phyloP scores from a whole-genome alignment of 352 stramenopile genomes.

The Phytopythium ostracodes region DNA sequence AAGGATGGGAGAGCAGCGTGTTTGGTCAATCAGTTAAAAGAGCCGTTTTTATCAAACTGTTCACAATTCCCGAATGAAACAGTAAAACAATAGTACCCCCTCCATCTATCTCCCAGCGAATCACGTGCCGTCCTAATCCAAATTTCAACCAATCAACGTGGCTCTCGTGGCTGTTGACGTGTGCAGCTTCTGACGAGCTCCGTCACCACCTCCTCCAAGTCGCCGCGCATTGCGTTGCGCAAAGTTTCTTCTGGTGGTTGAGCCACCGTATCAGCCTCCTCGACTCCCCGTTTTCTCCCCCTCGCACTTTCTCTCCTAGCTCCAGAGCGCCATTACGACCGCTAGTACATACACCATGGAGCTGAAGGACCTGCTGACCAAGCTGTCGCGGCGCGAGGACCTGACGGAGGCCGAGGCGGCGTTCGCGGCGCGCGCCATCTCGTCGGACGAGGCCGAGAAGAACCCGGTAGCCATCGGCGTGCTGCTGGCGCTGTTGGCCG shows the following conservation, averaged over 20 bases:
- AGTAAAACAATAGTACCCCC: too few relatives aligned
- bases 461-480: conserved; percentile 85
- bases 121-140: not conserved
- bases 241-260: conserved; percentile 5
- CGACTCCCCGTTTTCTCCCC: not conserved
- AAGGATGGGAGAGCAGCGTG: too few relatives aligned
- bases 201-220: not conserved
- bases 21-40: too few relatives aligned
- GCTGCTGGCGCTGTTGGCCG: conserved; percentile 92
- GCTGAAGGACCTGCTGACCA: conserved; percentile 69
- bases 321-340: not conserved
- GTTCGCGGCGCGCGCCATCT: conserved; percentile 69
- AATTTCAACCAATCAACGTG: not conserved
- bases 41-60: too few relatives aligned
- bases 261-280: not conserved
- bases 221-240: conserved; percentile 1
- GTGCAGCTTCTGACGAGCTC: not conserved
- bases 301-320: not conserved
- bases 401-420: conserved; percentile 61
- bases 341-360: conserved; percentile 32
- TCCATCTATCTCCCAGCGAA: not conserved
- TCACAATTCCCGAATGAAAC: too few relatives aligned
- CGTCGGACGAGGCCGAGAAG: conserved; percentile 48
- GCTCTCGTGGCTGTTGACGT: not conserved
- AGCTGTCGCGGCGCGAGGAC: conserved; percentile 68